Conservation (phyloP, 768 basidiomycete species). For the Psilocybe tampanensis region DNA sequence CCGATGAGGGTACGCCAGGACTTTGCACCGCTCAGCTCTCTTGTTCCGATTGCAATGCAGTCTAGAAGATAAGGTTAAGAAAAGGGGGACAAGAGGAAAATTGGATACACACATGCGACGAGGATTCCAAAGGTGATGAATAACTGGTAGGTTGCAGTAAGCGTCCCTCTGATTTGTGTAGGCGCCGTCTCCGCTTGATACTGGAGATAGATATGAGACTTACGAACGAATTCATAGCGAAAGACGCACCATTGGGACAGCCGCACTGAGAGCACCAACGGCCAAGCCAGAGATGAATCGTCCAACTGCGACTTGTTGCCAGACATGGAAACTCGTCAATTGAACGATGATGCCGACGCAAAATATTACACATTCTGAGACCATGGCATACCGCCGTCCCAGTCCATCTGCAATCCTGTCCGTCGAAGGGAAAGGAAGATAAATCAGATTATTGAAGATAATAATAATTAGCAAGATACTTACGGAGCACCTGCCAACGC, state of each 20-base stretch:
- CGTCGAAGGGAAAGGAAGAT: not conserved
- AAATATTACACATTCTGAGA: slow-evolving; percentile 57
- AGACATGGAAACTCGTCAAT: slow-evolving; percentile 47
- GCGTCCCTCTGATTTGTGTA: slow-evolving; percentile 67
- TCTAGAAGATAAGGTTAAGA: slow-evolving; percentile 32
- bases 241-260: slow-evolving; percentile 57
- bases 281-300: slow-evolving; percentile 68
- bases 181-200: slow-evolving; percentile 78
- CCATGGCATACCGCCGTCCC: slow-evolving; percentile 70
- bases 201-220: slow-evolving; percentile 22
- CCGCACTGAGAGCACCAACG: slow-evolving; percentile 68
- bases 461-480: slow-evolving; percentile 27
- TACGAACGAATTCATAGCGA: slow-evolving; percentile 1
- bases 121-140: slow-evolving; percentile 76
- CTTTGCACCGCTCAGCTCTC: slow-evolving; percentile 43
- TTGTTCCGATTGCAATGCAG: slow-evolving; percentile 71
- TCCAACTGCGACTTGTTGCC: slow-evolving; percentile 72
- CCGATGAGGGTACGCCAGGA: slow-evolving; percentile 69
- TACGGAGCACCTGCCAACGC: slow-evolving; percentile 63
- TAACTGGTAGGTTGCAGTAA: slow-evolving; percentile 63
- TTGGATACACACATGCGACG: slow-evolving; percentile 50
- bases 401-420: slow-evolving; percentile 60
- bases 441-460: not conserved
- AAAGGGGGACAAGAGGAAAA: not conserved
- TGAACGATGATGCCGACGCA: slow-evolving; percentile 64